Percentiles rank a stretch among this genome's conserved stretches.
Conservation (phyloP, 2,329 filamentous ascomycete genomes). For the Monosporascus sp. region DNA sequence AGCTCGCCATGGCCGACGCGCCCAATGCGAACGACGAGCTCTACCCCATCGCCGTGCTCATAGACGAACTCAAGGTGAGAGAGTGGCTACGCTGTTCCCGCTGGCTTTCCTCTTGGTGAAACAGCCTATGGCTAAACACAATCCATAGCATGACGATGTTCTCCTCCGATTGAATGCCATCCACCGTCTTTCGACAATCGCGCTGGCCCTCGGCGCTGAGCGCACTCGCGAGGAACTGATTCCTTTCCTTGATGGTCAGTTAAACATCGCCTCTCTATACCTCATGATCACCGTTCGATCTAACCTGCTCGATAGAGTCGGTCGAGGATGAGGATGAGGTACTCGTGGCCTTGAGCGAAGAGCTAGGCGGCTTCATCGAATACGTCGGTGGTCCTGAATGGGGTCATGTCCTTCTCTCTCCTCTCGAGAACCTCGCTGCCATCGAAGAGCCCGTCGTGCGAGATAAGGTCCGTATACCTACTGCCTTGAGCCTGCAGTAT, state of each 20-base stretch:
- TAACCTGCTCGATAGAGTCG: constrained; percentile 62
- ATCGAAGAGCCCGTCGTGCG: constrained; percentile 97
- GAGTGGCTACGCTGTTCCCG: constrained; percentile 15
- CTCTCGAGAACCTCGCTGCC: constrained; percentile 93
- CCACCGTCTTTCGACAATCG: constrained; percentile 95
- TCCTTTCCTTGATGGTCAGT: constrained; percentile 95
- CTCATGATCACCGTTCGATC: constrained; percentile 9
- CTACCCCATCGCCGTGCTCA: constrained; percentile 98
- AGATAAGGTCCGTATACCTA: constrained; percentile 69
- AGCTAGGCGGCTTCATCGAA: constrained; percentile 93
- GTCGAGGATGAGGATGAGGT: constrained; percentile 99
- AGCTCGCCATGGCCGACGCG: constrained; percentile 77
- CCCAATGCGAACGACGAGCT: constrained; percentile 94
- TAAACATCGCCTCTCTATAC: constrained; percentile 9
- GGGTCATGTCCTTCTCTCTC: constrained; percentile 93
- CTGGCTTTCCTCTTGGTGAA: constrained; percentile 7
- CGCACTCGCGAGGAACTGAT: constrained; percentile 97
- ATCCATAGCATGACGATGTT: constrained; percentile 86
- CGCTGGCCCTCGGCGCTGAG: constrained; percentile 89
- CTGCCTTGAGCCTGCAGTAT: constrained; percentile 5
- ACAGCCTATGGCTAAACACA: constrained; percentile 20
- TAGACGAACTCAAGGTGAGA: constrained; percentile 95
- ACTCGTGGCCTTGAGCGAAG: constrained; percentile 91
- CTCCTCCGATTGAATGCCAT: constrained; percentile 97
- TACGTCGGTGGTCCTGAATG: constrained; percentile 93